These are phyloP conservation scores for Malassezia sympodialis DNA, from an alignment of 1,284 basidiomycete genomes.

Conservation along the genomic window DNA sequence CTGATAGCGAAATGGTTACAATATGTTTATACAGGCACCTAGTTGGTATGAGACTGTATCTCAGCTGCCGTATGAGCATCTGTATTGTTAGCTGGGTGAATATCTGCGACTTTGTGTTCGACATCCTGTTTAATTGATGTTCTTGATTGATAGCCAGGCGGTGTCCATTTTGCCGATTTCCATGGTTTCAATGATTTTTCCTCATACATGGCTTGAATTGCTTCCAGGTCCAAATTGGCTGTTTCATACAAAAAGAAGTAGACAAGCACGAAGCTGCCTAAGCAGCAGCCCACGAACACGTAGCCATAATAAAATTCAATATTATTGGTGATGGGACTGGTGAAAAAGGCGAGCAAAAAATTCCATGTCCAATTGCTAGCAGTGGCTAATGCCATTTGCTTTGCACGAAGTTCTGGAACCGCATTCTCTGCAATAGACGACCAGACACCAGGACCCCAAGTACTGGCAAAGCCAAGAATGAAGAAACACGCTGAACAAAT, in stretches of 20 bases:
- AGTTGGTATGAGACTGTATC: not conserved
- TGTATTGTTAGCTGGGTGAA: not conserved
- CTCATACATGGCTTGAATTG: conserved; percentile 66
- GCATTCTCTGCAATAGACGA: conserved; percentile 57
- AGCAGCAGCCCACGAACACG: conserved; percentile 57
- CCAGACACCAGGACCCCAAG: conserved; percentile 54
- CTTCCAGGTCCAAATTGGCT: conserved; percentile 60
- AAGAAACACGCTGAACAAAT: conserved; percentile 69
- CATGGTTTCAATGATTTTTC: conserved; percentile 61
- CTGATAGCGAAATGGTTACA: not conserved
- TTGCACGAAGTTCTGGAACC: conserved; percentile 63
- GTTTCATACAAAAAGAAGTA: conserved; percentile 71
- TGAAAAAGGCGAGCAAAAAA: conserved; percentile 65
- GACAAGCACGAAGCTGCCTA: conserved; percentile 57
- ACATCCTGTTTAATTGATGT: conserved; percentile 19
- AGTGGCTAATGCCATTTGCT: conserved; percentile 64
- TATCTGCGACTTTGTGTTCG: not conserved
- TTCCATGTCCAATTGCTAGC: conserved; percentile 61
- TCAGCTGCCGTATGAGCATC: not conserved
- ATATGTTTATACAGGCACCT: not conserved
- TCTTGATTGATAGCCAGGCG: conserved; percentile 26
- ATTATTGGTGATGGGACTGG: conserved; percentile 27
- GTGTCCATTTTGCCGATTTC: conserved; percentile 54
- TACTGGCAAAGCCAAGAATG: conserved; percentile 66
- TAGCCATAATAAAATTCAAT: conserved; percentile 60